Evolutionary conservation across 345 rosid genomes (phyloP).

Genomic region (Salix koriyanagi): DNA sequence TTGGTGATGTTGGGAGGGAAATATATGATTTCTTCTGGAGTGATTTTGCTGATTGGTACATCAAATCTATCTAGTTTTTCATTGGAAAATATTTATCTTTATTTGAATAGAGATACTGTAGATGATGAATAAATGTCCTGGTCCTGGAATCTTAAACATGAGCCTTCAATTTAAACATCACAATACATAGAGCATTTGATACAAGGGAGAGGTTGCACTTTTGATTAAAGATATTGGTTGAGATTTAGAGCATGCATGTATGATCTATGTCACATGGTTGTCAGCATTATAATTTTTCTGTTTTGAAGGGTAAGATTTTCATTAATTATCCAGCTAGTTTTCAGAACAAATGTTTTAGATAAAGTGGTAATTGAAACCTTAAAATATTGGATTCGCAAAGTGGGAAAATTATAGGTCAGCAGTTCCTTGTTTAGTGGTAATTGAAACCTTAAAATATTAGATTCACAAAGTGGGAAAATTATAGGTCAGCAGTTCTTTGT

Average conservation of each 20-base stretch:
- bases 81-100: neutral
- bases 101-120: neutral
- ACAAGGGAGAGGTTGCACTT: neutral
- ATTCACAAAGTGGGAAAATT: neutral
- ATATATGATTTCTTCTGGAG: conserved; percentile 94
- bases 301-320: neutral
- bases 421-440: neutral
- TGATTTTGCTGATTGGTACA: conserved; percentile 94
- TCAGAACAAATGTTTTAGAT: neutral
- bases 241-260: neutral
- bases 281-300: neutral
- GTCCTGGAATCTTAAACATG: neutral
- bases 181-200: neutral
- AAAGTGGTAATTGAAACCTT: neutral
- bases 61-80: conserved; percentile 6
- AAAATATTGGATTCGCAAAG: neutral
- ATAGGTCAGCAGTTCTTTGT: neutral
- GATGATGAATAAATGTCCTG: neutral
- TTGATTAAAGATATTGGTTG: neutral
- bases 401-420: neutral
- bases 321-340: neutral
- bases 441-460: neutral
- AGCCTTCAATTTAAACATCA: too few species aligned
- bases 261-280: neutral
- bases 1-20: conserved; percentile 95